phyloP scores from a whole-genome alignment of 768 basidiomycete species.

The Rhodotorula diobovata region DNA sequence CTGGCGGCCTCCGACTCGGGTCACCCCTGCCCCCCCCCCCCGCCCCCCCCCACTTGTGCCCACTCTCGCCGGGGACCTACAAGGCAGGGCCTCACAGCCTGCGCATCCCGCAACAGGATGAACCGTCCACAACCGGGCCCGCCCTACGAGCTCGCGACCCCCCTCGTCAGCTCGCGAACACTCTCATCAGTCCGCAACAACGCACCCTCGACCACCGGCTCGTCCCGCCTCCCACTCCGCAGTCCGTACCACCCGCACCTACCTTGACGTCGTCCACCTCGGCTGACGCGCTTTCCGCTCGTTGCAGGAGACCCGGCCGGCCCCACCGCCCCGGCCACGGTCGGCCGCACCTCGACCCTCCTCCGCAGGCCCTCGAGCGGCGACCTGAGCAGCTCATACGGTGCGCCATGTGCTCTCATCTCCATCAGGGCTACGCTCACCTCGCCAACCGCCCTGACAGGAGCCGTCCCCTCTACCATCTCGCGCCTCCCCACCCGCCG shows the following conservation, averaged over 20 bases:
- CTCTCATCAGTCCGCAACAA: slow-evolving; percentile 6
- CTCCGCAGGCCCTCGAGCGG: slow-evolving; percentile 1
- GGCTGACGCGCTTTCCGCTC: background rate
- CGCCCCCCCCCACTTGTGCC: too few relatives aligned
- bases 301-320: background rate
- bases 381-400: background rate
- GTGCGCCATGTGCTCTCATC: background rate
- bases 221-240: slow-evolving; percentile 27
- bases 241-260: background rate
- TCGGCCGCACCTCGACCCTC: slow-evolving; percentile 14
- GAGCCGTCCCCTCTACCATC: background rate
- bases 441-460: background rate
- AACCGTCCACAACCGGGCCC: background rate
- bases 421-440: too few relatives aligned
- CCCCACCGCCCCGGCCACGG: slow-evolving; percentile 21
- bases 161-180: slow-evolving; percentile 24
- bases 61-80: too few relatives aligned
- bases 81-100: too few relatives aligned
- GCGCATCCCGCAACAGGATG: background rate
- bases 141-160: slow-evolving; percentile 13
- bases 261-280: too few relatives aligned
- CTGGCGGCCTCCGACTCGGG: too few relatives aligned
- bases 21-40: too few relatives aligned
- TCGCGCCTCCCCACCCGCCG: slow-evolving; percentile 22
- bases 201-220: slow-evolving; percentile 12